These are phyloP conservation scores for Colletotrichum theobromicola DNA, from an alignment of 2,329 filamentous ascomycete genomes.

Conservation along the genomic window DNA sequence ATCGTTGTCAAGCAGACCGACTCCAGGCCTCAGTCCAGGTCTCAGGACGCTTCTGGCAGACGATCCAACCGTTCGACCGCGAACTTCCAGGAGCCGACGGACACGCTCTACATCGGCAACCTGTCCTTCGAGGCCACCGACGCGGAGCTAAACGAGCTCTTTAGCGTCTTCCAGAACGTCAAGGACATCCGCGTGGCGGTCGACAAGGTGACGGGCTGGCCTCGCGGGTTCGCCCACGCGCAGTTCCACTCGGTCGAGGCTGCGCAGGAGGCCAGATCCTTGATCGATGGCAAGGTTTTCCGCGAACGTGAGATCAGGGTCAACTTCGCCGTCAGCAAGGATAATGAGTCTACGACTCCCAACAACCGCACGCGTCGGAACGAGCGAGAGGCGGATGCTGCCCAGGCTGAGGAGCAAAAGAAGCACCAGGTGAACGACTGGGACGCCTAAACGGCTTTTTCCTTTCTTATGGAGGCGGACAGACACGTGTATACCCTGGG, in stretches of 20 bases:
- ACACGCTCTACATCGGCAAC: constrained; percentile 81
- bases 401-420: constrained; percentile 21
- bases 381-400: neutral
- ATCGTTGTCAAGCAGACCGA: neutral
- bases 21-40: neutral
- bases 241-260: constrained; percentile 75
- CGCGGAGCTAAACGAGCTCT: constrained; percentile 79
- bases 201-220: constrained; percentile 80
- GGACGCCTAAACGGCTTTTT: neutral
- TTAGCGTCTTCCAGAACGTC: constrained; percentile 73
- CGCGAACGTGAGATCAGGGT: constrained; percentile 70
- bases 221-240: constrained; percentile 83
- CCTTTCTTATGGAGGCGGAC: neutral
- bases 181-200: constrained; percentile 82
- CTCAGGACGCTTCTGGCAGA: neutral
- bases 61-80: neutral
- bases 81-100: neutral
- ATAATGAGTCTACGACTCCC: neutral
- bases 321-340: constrained; percentile 57
- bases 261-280: constrained; percentile 64
- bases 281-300: constrained; percentile 61
- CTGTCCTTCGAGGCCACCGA: constrained; percentile 87
- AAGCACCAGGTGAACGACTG: constrained; percentile 1
- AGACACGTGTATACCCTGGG: neutral
- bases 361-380: neutral